phyloP scores from a whole-genome alignment of 352 stramenopile species.

The Phytophthora citrophthora region DNA sequence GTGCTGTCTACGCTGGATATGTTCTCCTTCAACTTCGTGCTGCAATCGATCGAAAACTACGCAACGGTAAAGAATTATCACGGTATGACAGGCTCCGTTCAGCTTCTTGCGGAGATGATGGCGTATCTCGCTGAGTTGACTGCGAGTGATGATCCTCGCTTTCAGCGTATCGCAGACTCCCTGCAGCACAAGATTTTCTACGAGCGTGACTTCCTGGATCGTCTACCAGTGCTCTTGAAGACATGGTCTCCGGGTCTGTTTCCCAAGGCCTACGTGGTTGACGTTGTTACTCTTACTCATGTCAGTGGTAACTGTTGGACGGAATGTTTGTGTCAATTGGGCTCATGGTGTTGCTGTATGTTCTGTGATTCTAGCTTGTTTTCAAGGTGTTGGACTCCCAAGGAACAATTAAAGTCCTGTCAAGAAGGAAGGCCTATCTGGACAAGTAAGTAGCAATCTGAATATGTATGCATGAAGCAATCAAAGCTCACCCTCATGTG shows the following conservation, averaged over 20 bases:
- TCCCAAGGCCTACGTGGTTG: constrained; percentile 65
- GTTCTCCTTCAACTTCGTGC: constrained; percentile 92
- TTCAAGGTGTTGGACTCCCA: constrained; percentile 88
- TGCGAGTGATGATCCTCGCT: constrained; percentile 74
- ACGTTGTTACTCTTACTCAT: constrained; percentile 89
- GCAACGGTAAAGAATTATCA: constrained; percentile 81
- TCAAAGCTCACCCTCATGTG: constrained; percentile 9
- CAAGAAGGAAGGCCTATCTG: constrained; percentile 66
- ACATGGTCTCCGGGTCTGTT: constrained; percentile 78
- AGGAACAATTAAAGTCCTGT: constrained; percentile 87
- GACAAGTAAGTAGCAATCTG: constrained; percentile 43
- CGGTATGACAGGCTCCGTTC: constrained; percentile 82
- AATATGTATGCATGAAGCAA: neutral
- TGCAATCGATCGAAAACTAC: constrained; percentile 90
- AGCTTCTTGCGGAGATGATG: constrained; percentile 88
- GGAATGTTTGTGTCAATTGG: neutral
- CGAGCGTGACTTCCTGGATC: constrained; percentile 87
- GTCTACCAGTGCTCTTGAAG: constrained; percentile 80
- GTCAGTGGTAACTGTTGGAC: constrained; percentile 40
- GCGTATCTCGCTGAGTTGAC: constrained; percentile 79
- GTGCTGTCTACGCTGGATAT: constrained; percentile 89
- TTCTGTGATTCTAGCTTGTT: constrained; percentile 56
- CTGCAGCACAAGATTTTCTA: constrained; percentile 91
- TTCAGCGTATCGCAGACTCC: constrained; percentile 83
- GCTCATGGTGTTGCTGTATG: constrained; percentile 15